Evolutionary conservation across 345 rosid species (phyloP).

Genomic region (Sisymbrium irio): DNA sequence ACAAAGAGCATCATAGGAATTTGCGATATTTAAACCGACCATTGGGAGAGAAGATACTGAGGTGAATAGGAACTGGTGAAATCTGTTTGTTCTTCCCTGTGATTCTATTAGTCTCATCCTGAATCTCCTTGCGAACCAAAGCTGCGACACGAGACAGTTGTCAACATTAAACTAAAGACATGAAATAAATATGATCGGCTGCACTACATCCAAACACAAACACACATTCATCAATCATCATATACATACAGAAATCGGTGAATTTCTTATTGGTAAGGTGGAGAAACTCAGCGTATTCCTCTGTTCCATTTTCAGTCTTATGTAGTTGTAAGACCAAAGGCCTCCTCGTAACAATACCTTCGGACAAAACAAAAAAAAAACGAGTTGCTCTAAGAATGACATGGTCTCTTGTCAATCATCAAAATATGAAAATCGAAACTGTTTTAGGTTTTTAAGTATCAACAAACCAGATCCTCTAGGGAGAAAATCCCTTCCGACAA

Average conservation of each 20-base stretch:
- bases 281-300: conserved; percentile 81
- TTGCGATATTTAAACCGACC: conserved; percentile 37
- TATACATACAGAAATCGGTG: conserved; percentile 57
- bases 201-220: background rate
- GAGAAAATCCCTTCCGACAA: conserved; percentile 91
- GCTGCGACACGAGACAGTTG: conserved; percentile 35
- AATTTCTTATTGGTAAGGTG: conserved; percentile 63
- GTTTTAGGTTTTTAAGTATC: background rate
- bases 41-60: conserved; percentile 82
- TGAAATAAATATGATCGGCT: background rate
- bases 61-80: conserved; percentile 90
- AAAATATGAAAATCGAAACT: background rate
- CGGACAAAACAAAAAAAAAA: background rate
- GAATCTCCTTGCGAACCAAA: conserved; percentile 77
- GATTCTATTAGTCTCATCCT: conserved; percentile 85
- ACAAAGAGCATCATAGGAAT: background rate
- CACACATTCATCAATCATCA: background rate
- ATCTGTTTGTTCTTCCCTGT: conserved; percentile 87
- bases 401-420: background rate
- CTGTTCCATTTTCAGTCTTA: conserved; percentile 54
- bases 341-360: conserved; percentile 87
- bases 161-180: background rate
- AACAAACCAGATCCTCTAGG: conserved; percentile 93
- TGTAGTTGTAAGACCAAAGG: conserved; percentile 87
- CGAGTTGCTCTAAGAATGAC: background rate